Evolutionary conservation across 768 basidiomycete species (phyloP).

Genomic region (Zangia roseola): DNA sequence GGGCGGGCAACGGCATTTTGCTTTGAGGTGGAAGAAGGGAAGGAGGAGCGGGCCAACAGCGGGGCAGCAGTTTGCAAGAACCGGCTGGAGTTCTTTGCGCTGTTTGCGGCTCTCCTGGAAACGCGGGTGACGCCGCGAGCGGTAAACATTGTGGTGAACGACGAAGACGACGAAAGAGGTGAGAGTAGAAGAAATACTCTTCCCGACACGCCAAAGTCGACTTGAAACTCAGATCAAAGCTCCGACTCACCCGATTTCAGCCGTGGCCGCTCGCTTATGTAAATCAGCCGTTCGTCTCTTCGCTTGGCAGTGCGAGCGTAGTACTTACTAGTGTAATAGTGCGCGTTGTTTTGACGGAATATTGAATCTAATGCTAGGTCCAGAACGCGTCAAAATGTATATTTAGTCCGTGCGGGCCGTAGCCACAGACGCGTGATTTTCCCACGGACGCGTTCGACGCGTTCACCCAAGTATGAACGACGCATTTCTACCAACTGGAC

Average conservation of each 20-base stretch:
- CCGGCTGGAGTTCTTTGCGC: conserved; percentile 70
- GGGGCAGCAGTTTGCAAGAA: conserved; percentile 78
- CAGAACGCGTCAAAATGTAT: too few species aligned
- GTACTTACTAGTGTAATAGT: too few species aligned
- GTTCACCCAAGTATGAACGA: conserved; percentile 7
- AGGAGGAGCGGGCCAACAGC: conserved; percentile 50
- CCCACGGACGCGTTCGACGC: conserved; percentile 22
- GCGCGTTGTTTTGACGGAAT: too few species aligned
- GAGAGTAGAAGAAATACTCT: conserved; percentile 34
- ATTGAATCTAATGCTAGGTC: too few species aligned
- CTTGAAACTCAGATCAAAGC: conserved; percentile 27
- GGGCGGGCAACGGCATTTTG: conserved; percentile 49
- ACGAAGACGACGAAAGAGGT: conserved; percentile 27
- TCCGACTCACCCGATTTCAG: conserved; percentile 32
- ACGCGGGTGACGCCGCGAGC: conserved; percentile 85
- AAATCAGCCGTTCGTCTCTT: conserved; percentile 4
- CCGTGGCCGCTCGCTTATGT: conserved; percentile 29
- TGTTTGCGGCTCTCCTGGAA: conserved; percentile 79
- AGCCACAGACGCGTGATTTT: conserved; percentile 17
- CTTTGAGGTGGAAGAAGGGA: conserved; percentile 43
- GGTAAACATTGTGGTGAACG: conserved; percentile 69
- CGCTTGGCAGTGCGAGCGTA: too few species aligned
- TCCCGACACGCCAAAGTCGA: conserved; percentile 13
- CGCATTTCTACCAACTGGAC: conserved; percentile 24
- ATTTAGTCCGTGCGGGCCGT: too few species aligned